Base-by-base conservation (phyloP, 345 rosid genomes). In the Hibiscus tridactylites region DNA sequence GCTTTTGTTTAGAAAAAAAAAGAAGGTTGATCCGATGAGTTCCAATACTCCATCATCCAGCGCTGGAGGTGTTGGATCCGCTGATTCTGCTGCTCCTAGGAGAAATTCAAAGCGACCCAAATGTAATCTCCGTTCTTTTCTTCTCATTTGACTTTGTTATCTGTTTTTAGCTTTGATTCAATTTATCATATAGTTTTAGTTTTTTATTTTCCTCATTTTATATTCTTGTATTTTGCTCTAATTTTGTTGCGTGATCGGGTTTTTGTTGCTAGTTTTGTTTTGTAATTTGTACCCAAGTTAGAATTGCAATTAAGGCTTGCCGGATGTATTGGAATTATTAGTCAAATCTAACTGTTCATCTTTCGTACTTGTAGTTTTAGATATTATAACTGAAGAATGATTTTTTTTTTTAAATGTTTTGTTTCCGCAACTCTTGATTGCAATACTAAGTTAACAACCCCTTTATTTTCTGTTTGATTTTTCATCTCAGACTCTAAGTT, bases 51-150 rank as follows among this genome's bases (percentile, higher is more conserved):
- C 90, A 31, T 85, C 96, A 13, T 94, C 97, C 2, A 85, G 88
- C 77, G 84, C 88, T 60, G 88, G 66, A 24, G 83, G 73, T 47
- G 86, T 78, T 77, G 96, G 96, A 88, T 89, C 98, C 13, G 84
- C 83, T 70, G 97, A 93, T 87, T 62, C 97, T 76, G 80, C 91
- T 28, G 88, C 85, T 76, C 88, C 83, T 66, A 76, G 94, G 76
- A 79, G 88, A 76, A 87, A 85, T 79, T 88, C 99, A 9, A 95
- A 95, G 85, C 89, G 98, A 56, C 99, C 98, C 77, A 92, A 95
- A 83, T 95, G 99, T 95, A 82, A 75, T 78, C 56, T 57, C 66
- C 71, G 1, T 54, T 54, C 4, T 63, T 9, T 12, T 63, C 11
- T 17, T 37, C 68, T 63, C 10, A 4, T 65, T 65, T 44, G 69